A percentile compares a stretch with the other conserved stretches of the same genome.
Evolutionary conservation across 2,329 filamentous ascomycete genomes (phyloP).

Genomic region (Penicillium griseofulvum): DNA sequence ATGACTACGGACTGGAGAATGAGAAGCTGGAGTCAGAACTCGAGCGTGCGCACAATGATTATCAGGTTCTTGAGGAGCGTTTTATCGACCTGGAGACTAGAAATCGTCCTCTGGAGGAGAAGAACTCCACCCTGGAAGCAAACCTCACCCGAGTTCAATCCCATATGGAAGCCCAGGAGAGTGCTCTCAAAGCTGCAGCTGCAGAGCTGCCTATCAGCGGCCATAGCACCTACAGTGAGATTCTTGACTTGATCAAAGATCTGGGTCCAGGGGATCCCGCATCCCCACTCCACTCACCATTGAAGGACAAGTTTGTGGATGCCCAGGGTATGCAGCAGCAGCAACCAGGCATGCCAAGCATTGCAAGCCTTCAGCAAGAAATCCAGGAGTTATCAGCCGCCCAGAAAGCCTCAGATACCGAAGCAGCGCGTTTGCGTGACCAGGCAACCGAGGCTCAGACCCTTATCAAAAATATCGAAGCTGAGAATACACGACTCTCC

Average conservation of each 20-base stretch:
- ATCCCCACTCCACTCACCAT: constrained; percentile 10
- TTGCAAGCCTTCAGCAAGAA: constrained; percentile 31
- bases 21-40: constrained; percentile 37
- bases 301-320: constrained; percentile 18
- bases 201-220: constrained; percentile 34
- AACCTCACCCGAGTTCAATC: constrained; percentile 36
- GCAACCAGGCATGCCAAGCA: constrained; percentile 6
- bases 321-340: constrained; percentile 24
- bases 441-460: constrained; percentile 38
- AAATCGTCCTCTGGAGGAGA: constrained; percentile 39
- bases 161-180: constrained; percentile 38
- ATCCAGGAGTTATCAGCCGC: constrained; percentile 28
- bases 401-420: constrained; percentile 33
- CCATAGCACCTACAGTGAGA: constrained; percentile 39
- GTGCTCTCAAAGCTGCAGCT: constrained; percentile 38
- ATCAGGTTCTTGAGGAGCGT: constrained; percentile 34
- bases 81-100: constrained; percentile 35
- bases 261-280: constrained; percentile 25
- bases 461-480: constrained; percentile 39
- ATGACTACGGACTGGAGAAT: constrained; percentile 35
- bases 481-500: constrained; percentile 39
- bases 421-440: constrained; percentile 36
- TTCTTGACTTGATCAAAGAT: constrained; percentile 40
- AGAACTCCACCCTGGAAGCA: constrained; percentile 36
- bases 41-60: constrained; percentile 33